Base-by-base conservation (phyloP, 2,329 filamentous ascomycete species). In the Alternaria panax region DNA sequence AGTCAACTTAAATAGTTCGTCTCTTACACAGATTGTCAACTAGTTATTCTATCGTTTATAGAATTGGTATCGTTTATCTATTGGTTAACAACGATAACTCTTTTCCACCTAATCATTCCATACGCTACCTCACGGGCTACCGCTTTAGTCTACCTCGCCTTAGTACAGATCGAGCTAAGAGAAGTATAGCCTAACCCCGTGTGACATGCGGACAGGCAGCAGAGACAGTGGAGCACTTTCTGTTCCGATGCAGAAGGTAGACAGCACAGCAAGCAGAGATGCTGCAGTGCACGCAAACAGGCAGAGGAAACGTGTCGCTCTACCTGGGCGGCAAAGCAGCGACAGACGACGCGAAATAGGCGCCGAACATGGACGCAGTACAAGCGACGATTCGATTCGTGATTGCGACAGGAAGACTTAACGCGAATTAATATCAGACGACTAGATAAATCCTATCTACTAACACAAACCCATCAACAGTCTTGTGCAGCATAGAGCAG, bases 241-340 rank as follows among this genome's bases (percentile, higher is more conserved):
- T 57, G 38, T 59, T 59, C 50, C 32, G 34, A 25, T 59, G 50
- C 50, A 47, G 48, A 53, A 14, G 27, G 55, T 59, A 42, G 55
- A 50, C 41, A 42, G 34, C 41, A 59, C 42, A 59, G 30, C 30
- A 24, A 48, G 25, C 32, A 54, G 41, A 59, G 42, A 59, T 59
- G 51, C 51, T 59, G 36, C 34, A 50, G 18, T 54, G 45, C 24
- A 59, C 51, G 30, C 43, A 54, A 45, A 59, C 34, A 59, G 36
- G 57, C 43, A 59, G 51, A 51, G 51, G 57, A 36, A 58, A 54
- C 25, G 12, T 59, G 38, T 59, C 43, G 14, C 36, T 59, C 51
- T 59, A 59, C 51, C 45, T 59, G 25, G 57, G 57, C 34, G 43
- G 57, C 7, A 59, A 59, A 51, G 57, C 45, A 45, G 43, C 51